Evolutionary conservation across 2,329 filamentous ascomycete species (phyloP).

Genomic region (Phyllosticta ampelicida): DNA sequence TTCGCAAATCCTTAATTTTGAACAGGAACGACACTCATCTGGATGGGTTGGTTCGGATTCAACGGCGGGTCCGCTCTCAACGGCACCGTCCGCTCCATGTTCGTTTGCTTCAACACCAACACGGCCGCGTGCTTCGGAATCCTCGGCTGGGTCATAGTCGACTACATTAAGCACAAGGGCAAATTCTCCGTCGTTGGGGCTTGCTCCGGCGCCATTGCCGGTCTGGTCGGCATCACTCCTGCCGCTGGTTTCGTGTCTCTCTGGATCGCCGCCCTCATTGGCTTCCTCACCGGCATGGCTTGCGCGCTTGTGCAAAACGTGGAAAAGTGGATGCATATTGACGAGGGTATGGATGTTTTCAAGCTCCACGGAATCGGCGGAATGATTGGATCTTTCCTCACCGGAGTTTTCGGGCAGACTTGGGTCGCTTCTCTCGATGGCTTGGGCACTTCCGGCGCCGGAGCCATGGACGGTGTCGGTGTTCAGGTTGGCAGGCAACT

Average conservation of each 20-base stretch:
- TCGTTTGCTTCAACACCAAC: slow-evolving; percentile 49
- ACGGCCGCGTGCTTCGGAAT: slow-evolving; percentile 44
- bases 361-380: slow-evolving; percentile 49
- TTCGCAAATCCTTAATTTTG: too few species aligned
- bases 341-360: slow-evolving; percentile 51
- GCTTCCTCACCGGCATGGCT: slow-evolving; percentile 43
- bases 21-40: slow-evolving; percentile 50
- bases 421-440: slow-evolving; percentile 42
- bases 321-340: slow-evolving; percentile 44
- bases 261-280: slow-evolving; percentile 46
- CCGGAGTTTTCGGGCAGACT: slow-evolving; percentile 45
- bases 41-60: slow-evolving; percentile 54
- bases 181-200: slow-evolving; percentile 46
- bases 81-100: slow-evolving; percentile 42
- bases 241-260: slow-evolving; percentile 43
- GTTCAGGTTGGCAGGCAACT: slow-evolving; percentile 46
- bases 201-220: slow-evolving; percentile 48
- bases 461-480: slow-evolving; percentile 44
- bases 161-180: slow-evolving; percentile 41
- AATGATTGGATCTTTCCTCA: slow-evolving; percentile 44
- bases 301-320: slow-evolving; percentile 41
- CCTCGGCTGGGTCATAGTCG: slow-evolving; percentile 44
- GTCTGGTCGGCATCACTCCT: slow-evolving; percentile 50
- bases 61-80: slow-evolving; percentile 47
- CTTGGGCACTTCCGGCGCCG: slow-evolving; percentile 34